Conservation (phyloP, 257 asterid species). For the Dorcoceras hygrometricum region DNA sequence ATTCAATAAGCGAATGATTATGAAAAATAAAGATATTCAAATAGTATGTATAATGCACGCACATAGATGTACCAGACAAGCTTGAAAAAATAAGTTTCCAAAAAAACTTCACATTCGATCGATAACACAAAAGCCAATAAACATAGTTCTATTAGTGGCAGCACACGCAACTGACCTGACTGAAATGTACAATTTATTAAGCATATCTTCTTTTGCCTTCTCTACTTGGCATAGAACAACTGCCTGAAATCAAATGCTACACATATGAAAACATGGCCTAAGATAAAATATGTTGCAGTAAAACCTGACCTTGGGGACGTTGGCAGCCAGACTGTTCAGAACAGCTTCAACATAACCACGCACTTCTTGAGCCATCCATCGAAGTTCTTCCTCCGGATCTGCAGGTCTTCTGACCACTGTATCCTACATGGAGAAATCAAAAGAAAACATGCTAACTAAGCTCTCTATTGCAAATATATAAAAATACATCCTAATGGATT, state of each 20-base stretch:
- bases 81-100: not conserved
- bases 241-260: constrained; percentile 52
- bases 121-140: not conserved
- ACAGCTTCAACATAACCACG: constrained; percentile 98
- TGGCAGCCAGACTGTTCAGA: constrained; percentile 91
- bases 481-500: not conserved
- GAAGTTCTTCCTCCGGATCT: constrained; percentile 94
- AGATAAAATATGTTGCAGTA: constrained; percentile 17
- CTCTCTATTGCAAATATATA: constrained; percentile 10
- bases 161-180: constrained; percentile 52
- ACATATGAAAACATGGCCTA: constrained; percentile 25
- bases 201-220: constrained; percentile 94
- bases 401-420: constrained; percentile 84
- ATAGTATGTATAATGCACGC: constrained; percentile 1
- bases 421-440: constrained; percentile 43
- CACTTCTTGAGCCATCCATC: constrained; percentile 99
- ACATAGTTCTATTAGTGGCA: constrained; percentile 3
- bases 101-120: not conserved
- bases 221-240: constrained; percentile 96
- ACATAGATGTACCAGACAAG: not conserved
- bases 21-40: not conserved
- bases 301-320: constrained; percentile 78
- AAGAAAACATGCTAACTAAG: constrained; percentile 15
- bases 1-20: not conserved
- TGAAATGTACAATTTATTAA: constrained; percentile 84